Base-by-base conservation (phyloP, 1,284 basidiomycete species). In the Hymenochaete sp. region DNA sequence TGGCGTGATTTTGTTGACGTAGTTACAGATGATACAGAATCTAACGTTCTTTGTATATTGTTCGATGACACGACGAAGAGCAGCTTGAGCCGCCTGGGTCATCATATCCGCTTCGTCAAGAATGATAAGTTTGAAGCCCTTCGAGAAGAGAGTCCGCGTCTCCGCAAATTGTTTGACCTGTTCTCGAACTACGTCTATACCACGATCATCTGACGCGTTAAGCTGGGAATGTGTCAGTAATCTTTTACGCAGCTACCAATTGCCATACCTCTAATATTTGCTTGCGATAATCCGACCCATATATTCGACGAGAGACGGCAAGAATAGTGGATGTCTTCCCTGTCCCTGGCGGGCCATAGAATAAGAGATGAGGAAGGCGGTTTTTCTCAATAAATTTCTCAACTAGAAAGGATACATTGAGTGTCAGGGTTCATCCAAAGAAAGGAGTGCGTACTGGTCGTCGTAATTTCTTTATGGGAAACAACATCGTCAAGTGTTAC, bases 41-140 rank as follows among this genome's bases (percentile, higher is more conserved):
- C 96, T 82, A 52, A 98, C 96, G 59, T 98, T 98, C 64, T 86
- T 90, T 5, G 96, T 99, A 63, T 97, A 98, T 57, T 97, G 93
- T 65, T 99, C 96, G 53, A 99, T 98, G 32, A 98, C 88, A 58
- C 95, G 84, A 24, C 95, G 83, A 25, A 98, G 76, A 14, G 96
- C 96, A 3, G 92, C 89, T 62, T 99, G 96, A 0, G 96, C 96
- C 33, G 90, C 86, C 52, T 93, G 87, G 0, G 96, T 99, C 96
- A 99, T 99, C 83, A 96, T 96, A 70, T 99, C 96, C 16, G 96
- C 96, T 65, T 99, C 96, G 57, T 99, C 96, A 21, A 99, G 79
- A 49, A 99, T 83, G 62, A 98, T 96, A 58, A 99, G 81, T 62
- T 98, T 99, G 79, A 86, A 98, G 21, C 90, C 90, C 56, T 92